Evolutionary conservation across 208 protist genomes (phyloP).

Genomic region (Leishmania amazonensis): DNA sequence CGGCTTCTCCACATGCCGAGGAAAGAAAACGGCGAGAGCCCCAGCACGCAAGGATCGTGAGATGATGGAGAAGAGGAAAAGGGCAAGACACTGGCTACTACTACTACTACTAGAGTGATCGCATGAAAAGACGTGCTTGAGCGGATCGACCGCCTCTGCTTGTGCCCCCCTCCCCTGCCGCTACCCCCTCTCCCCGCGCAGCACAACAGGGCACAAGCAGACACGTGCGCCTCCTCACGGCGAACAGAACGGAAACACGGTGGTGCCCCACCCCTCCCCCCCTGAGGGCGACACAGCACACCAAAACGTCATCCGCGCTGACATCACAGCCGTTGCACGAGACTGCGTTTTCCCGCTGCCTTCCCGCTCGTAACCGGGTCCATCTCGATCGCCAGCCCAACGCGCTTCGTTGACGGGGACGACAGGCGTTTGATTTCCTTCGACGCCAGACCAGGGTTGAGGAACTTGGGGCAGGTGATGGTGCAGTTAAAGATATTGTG

Average conservation of each 20-base stretch:
- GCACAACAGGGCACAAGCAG: neutral
- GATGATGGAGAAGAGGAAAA: neutral
- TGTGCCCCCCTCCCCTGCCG: too few species aligned
- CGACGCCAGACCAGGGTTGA: conserved; percentile 85
- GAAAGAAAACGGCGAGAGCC: neutral
- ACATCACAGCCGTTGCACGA: neutral
- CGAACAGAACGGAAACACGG: neutral
- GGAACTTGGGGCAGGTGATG: conserved; percentile 91
- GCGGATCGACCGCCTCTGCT: too few species aligned
- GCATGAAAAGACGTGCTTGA: neutral
- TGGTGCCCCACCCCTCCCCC: neutral
- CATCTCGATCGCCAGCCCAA: conserved; percentile 48
- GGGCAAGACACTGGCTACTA: neutral
- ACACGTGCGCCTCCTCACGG: neutral
- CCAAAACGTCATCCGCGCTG: neutral
- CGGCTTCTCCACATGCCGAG: neutral
- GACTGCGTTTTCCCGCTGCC: neutral
- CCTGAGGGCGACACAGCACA: neutral
- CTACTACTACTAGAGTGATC: neutral
- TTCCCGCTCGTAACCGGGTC: conserved; percentile 34
- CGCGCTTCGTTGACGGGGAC: conserved; percentile 57
- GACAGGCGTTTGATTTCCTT: conserved; percentile 90
- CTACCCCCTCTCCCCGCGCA: neutral
- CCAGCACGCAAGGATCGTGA: too few species aligned
- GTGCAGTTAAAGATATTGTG: conserved; percentile 94